These are phyloP conservation scores for Nyctanthes arbortristis DNA, from an alignment of 257 asterid genomes.

Conservation along the genomic window DNA sequence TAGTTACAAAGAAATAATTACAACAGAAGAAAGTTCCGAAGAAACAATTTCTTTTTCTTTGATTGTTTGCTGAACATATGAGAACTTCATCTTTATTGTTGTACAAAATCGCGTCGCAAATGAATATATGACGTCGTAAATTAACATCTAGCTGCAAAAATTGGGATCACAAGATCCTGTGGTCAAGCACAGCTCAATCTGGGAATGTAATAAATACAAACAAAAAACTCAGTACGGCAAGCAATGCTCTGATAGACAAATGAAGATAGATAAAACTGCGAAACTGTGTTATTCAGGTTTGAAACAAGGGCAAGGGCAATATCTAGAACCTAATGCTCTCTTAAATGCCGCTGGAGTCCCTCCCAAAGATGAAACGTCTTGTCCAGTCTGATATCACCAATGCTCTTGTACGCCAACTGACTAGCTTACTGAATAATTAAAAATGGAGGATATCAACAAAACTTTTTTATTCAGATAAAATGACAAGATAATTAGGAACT, in stretches of 20 bases:
- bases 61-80: not conserved
- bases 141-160: constrained; percentile 51
- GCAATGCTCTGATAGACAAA: not conserved
- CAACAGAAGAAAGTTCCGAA: not conserved
- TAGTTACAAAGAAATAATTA: not conserved
- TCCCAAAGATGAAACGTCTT: constrained; percentile 85
- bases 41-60: too few species aligned
- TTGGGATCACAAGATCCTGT: constrained; percentile 21
- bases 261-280: not conserved
- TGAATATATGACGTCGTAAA: not conserved
- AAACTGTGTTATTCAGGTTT: not conserved
- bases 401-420: constrained; percentile 96
- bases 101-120: not conserved
- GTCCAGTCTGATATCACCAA: constrained; percentile 87
- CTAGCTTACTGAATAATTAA: constrained; percentile 68
- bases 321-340: not conserved
- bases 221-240: not conserved
- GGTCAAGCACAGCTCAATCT: constrained; percentile 19
- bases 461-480: not conserved
- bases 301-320: not conserved
- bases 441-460: constrained; percentile 11
- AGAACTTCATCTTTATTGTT: not conserved
- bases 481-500: not conserved
- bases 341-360: constrained; percentile 90
- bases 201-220: not conserved